These are phyloP conservation scores for Kalmusia sp. DNA, from an alignment of 2,329 filamentous ascomycete species.

Conservation along the genomic window DNA sequence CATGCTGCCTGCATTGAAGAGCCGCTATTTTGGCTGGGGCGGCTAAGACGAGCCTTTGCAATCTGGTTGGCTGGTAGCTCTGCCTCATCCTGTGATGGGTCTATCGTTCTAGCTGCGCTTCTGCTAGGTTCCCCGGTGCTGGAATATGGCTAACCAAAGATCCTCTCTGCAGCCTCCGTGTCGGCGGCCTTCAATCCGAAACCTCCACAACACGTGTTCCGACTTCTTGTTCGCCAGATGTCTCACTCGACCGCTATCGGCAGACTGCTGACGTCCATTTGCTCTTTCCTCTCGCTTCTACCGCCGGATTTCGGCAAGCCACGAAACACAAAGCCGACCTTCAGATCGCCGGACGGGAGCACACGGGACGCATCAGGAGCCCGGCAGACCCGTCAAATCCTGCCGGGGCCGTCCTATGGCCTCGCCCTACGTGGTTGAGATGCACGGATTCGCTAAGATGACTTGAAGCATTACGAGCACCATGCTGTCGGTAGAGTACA, in stretches of 20 bases:
- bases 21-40: background rate
- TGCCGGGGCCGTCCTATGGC: background rate
- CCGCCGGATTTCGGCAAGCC: constrained; percentile 1
- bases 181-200: constrained; percentile 1
- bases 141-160: background rate
- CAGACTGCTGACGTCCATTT: background rate
- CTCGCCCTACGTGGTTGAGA: background rate
- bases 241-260: constrained; percentile 7
- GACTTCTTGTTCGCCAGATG: background rate
- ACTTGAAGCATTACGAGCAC: constrained; percentile 2
- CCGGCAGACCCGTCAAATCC: constrained; percentile 1
- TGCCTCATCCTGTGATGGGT: background rate
- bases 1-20: background rate
- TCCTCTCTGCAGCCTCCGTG: background rate
- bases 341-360: constrained; percentile 1
- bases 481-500: constrained; percentile 1
- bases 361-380: background rate
- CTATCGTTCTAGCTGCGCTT: background rate
- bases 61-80: background rate
- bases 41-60: constrained; percentile 1
- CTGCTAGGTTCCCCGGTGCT: background rate
- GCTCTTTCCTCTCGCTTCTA: background rate
- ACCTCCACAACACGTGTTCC: constrained; percentile 3
- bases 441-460: background rate
- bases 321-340: constrained; percentile 1